Base-by-base conservation (phyloP, 805 yeast species). In the Sugiyamaella marilandica region DNA sequence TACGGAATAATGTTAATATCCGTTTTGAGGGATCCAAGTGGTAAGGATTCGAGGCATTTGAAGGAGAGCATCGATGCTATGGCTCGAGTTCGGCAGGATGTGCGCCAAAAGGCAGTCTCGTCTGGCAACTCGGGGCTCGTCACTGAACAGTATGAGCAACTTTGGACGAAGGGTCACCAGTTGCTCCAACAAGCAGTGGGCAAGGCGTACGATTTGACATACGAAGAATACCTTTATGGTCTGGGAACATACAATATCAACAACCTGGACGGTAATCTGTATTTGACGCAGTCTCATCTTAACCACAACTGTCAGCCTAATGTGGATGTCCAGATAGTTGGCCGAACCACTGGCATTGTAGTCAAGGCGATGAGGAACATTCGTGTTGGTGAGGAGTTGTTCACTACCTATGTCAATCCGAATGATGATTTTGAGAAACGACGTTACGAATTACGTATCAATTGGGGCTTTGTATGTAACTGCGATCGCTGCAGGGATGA, bases 291-390 rank as follows among this genome's bases (percentile, higher is more conserved):
- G 55, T 81, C 94, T 0, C 86, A 85, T 62, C 70, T 87, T 61
- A 87, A 87, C 62, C 96, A 88, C 64, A 75, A 74, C 60, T 88
- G 96, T 70, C 81, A 76, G 39, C 91, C 94, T 1, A 87, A 83
- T 61, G 82, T 83, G 2, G 73, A 75, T 34, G 63, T 62, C 1
- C 74, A 78, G 47, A 66, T 73, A 14, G 73, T 73, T 18, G 69
- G 71, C 7, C 72, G 79, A 37, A 69, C 74, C 8, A 76, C 75
- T 18, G 86, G 87, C 2, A 72, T 87, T 56, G 80, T 77, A 58
- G 80, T 84, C 0, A 74, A 65, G 50, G 89, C 95, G 0, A 72
- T 74, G 32, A 72, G 80, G 47, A 80, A 78, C 45, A 80, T 88
- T 39, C 68, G 68, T 48, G 71, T 77, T 1, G 85, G 84, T 16